These are phyloP conservation scores for Phytophthora pinifolia DNA, from an alignment of 352 stramenopile genomes.

Conservation along the genomic window DNA sequence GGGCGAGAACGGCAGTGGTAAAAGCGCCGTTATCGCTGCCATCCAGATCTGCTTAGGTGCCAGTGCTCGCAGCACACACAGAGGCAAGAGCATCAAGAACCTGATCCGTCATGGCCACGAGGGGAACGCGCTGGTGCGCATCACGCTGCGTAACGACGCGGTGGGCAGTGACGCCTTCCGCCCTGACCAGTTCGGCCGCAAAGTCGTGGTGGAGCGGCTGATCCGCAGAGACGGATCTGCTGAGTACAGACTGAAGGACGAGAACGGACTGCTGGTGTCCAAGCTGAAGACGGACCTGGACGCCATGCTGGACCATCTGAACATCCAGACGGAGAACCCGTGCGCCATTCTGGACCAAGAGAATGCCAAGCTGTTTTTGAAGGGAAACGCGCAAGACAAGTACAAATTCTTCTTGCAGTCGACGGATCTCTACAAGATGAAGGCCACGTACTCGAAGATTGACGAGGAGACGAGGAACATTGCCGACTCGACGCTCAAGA, in stretches of 20 bases:
- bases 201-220: constrained; percentile 92
- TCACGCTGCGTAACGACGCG: constrained; percentile 93
- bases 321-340: constrained; percentile 97
- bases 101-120: constrained; percentile 93
- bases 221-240: constrained; percentile 85
- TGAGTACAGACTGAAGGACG: constrained; percentile 77
- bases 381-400: constrained; percentile 93
- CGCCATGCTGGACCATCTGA: constrained; percentile 93
- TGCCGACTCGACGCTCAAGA: constrained; percentile 61
- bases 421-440: constrained; percentile 94
- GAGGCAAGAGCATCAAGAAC: constrained; percentile 95
- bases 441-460: constrained; percentile 87
- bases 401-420: constrained; percentile 98
- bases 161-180: constrained; percentile 91
- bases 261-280: constrained; percentile 58
- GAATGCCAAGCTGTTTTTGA: constrained; percentile 97
- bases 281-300: constrained; percentile 92
- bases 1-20: constrained; percentile 94
- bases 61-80: constrained; percentile 91
- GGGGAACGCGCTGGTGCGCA: constrained; percentile 83
- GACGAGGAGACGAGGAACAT: constrained; percentile 74
- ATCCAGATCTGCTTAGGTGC: constrained; percentile 97
- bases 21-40: constrained; percentile 96
- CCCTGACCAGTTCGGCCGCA: constrained; percentile 90
- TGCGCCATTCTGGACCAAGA: constrained; percentile 97